Evolutionary conservation across 768 basidiomycete species (phyloP), one percentile per base, ranked within the genome.

Genomic region (Clitopilus hobsonii): DNA sequence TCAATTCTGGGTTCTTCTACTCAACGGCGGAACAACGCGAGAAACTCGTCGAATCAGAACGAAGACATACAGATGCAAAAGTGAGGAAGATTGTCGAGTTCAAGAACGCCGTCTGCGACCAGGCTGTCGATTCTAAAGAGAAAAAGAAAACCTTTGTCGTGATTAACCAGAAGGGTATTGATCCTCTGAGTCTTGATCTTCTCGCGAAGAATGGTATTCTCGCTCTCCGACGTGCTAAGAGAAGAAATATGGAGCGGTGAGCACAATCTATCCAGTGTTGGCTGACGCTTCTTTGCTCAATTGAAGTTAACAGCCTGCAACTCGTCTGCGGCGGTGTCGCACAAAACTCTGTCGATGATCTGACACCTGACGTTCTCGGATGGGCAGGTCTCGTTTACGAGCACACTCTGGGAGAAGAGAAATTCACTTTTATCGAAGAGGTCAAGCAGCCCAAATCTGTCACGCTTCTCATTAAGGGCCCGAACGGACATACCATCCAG

Each of bases 1-100:
- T 99, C 67, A 99, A 99, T 76, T 98, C 97, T 29, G 87, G 94
- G 23, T 99, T 99, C 82, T 99, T 98, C 80, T 99, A 99, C 74
- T 97, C 95, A 2, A 94, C 94, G 1, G 89, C 97, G 16, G 96
- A 97, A 67, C 97, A 99, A 71, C 87, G 97, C 32, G 97, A 99
- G 73, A 98, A 98, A 74, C 86, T 99, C 16, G 94, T 99, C 56
- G 97, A 99, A 71, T 94, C 95, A 4, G 97, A 99, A 68, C 84
- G 97, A 52, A 83, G 83, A 58, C 96, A 96, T 68, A 89, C 94
- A 38, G 97, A 99, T 68, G 88, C 84, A 32, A 96, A 95, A 71
- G 85, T 97, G 56, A 87, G 86, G 74, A 98, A 98, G 72, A 94
- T 99, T 56, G 86, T 99, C 54, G 94, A 95, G 61, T 84, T 99